These are phyloP conservation scores for Trametes cubensis DNA, from an alignment of 768 basidiomycete species.

Conservation along the genomic window DNA sequence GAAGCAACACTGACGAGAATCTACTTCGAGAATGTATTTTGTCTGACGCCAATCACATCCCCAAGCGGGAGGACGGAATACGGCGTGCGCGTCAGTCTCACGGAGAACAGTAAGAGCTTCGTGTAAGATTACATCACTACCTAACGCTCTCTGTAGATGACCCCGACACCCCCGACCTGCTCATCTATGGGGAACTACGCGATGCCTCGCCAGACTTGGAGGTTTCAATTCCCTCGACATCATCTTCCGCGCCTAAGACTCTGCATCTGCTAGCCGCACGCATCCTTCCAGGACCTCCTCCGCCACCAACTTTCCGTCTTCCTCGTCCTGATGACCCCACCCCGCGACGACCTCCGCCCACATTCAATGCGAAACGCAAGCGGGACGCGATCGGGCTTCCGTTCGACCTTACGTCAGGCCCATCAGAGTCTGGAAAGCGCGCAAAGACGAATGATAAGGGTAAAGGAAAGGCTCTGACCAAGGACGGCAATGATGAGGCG, in stretches of 20 bases:
- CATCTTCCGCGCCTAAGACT: conserved; percentile 26
- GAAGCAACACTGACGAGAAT: conserved; percentile 58
- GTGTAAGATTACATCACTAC: background rate
- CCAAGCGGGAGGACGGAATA: conserved; percentile 45
- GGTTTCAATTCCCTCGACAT: conserved; percentile 28
- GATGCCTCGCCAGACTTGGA: conserved; percentile 3
- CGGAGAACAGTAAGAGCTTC: conserved; percentile 59
- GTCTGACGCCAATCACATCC: conserved; percentile 45
- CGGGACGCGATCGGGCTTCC: conserved; percentile 26
- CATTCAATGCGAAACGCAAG: conserved; percentile 30
- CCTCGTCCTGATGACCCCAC: conserved; percentile 81
- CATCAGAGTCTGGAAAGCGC: conserved; percentile 31
- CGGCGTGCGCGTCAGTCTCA: conserved; percentile 70
- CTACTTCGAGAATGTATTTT: conserved; percentile 75
- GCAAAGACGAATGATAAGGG: conserved; percentile 17
- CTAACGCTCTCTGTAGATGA: conserved; percentile 46
- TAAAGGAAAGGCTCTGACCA: conserved; percentile 25
- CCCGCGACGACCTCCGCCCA: conserved; percentile 63
- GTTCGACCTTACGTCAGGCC: background rate
- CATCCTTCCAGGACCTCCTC: conserved; percentile 48
- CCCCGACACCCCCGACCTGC: conserved; percentile 68
- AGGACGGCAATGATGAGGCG: conserved; percentile 29
- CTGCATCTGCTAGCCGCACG: conserved; percentile 61
- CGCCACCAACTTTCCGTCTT: conserved; percentile 38
- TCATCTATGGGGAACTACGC: conserved; percentile 51